Base-by-base conservation (phyloP, 2,329 filamentous ascomycete species). In the Magnaporthales sp. region DNA sequence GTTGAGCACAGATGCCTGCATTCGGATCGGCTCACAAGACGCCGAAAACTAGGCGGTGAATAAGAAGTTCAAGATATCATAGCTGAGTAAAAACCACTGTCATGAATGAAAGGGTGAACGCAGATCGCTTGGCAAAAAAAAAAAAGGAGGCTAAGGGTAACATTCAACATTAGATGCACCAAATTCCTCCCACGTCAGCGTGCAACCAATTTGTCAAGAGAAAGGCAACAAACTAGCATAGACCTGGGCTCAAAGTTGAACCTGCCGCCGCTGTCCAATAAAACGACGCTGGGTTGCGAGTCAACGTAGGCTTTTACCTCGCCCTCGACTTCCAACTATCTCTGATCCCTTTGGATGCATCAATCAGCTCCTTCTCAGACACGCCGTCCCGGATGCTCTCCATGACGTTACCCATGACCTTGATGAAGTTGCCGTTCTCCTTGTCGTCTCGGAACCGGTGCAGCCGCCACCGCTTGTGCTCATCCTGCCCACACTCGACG, bases 401-500 rank as follows among this genome's bases (percentile, higher is more conserved):
- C 68, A 97, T 84, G 4, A 99, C 95, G 75, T 91, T 96, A 29
- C 88, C 82, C 1, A 97, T 92, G 0, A 91, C 94, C 22, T 82
- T 88, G 68, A 91, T 89, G 77, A 98, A 93, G 73, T 99, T 99
- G 0, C 91, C 93, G 71, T 97, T 90, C 30, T 83, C 81, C 79
- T 99, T 99, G 77, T 99, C 95, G 73, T 98, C 93, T 65, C 95
- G 86, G 77, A 97, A 94, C 31, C 93, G 88, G 71, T 95, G 89
- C 76, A 92, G 91, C 67, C 93, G 87, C 95, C 95, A 99, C 26
- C 89, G 82, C 22, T 86, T 86, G 67, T 88, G 77, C 1, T 86
- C 81, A 73, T 97, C 92, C 77, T 92, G 87, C 74, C 88, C 92
- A 75, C 93, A 97, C 79, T 99, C 95, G 66, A 98, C 90, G 68